Conservation (phyloP, 495 filamentous ascomycete genomes). For the Cercophora newfieldiana region DNA sequence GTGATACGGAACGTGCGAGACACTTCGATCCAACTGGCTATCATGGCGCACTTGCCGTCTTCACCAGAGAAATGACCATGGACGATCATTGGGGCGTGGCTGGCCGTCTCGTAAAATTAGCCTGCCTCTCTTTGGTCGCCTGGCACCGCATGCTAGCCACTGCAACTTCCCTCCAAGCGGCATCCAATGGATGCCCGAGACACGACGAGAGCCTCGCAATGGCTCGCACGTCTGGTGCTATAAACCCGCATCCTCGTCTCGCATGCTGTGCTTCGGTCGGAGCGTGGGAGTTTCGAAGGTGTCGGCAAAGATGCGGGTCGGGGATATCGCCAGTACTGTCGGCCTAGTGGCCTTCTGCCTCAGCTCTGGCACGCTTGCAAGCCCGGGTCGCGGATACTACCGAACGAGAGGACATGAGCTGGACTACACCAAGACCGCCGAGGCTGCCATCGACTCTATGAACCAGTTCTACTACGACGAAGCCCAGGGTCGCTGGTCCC, state of each 20-base stretch:
- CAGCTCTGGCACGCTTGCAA: not conserved
- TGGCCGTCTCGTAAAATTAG: not conserved
- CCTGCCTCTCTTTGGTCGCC: not conserved
- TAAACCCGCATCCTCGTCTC: not conserved
- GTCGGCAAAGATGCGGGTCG: not conserved
- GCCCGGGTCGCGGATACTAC: not conserved
- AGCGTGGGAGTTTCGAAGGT: not conserved
- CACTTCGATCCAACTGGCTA: too few species aligned
- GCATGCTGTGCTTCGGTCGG: not conserved
- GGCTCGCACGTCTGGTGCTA: not conserved
- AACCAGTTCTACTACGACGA: constrained; percentile 39
- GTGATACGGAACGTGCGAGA: too few species aligned
- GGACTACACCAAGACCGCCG: constrained; percentile 18
- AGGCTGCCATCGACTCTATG: constrained; percentile 41
- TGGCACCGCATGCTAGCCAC: not conserved
- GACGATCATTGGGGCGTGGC: not conserved
- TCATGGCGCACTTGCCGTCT: not conserved
- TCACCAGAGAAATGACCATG: not conserved
- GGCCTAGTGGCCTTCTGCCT: not conserved
- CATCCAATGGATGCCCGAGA: not conserved
- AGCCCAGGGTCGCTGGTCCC: constrained; percentile 38
- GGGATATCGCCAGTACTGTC: not conserved
- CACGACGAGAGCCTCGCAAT: not conserved
- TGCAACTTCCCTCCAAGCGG: not conserved
- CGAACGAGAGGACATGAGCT: not conserved